phyloP scores from a whole-genome alignment of 2,329 filamentous ascomycete species.

The Botrytis aclada region DNA sequence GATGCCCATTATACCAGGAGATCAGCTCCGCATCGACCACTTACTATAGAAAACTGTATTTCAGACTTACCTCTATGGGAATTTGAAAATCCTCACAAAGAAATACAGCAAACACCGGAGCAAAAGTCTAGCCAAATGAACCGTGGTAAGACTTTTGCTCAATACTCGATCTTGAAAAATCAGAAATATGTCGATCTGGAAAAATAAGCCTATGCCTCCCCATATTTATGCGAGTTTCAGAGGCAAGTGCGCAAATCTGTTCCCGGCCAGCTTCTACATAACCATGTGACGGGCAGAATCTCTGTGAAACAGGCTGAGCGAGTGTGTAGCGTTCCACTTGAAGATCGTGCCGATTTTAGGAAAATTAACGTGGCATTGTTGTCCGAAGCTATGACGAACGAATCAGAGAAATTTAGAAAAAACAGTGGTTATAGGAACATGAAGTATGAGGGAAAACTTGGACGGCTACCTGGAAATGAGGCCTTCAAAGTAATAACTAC shows the following conservation, averaged over 20 bases:
- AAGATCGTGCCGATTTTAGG: constrained; percentile 15
- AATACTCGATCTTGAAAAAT: neutral
- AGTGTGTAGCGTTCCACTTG: constrained; percentile 20
- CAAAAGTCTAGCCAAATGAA: neutral
- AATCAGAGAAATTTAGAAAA: neutral
- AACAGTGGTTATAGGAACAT: neutral
- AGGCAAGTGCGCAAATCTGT: constrained; percentile 6
- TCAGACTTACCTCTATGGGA: constrained; percentile 27
- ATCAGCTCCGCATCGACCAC: constrained; percentile 21
- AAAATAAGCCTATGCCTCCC: constrained; percentile 15
- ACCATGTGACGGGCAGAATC: constrained; percentile 16
- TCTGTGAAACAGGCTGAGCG: neutral
- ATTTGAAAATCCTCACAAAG: constrained; percentile 20
- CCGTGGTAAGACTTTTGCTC: neutral
- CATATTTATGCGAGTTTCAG: constrained; percentile 22
- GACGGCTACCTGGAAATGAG: neutral
- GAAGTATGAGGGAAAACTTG: neutral
- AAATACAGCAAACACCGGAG: neutral
- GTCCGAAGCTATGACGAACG: neutral
- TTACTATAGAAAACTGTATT: constrained; percentile 23
- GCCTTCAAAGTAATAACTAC: constrained; percentile 13
- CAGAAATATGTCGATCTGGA: neutral
- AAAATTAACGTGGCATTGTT: constrained; percentile 5
- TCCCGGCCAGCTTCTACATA: constrained; percentile 1
- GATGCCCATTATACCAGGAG: constrained; percentile 13